Base-by-base conservation (phyloP, 345 rosid genomes). In the Gossypium sturtianum region DNA sequence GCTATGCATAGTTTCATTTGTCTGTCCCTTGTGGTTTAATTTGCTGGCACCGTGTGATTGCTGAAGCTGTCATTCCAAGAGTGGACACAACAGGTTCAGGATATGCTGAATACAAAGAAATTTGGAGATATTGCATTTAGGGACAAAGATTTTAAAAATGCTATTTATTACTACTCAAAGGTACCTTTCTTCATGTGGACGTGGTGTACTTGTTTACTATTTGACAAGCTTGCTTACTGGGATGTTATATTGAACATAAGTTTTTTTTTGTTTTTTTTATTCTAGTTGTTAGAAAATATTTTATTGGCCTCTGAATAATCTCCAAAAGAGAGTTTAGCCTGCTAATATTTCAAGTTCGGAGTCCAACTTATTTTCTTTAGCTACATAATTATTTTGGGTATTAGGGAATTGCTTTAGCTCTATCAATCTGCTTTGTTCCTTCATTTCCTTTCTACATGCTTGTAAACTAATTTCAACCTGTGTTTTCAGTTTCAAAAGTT, bases 81-180 rank as follows among this genome's bases (percentile, higher is more conserved):
- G 78, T 94, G 98, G 98, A 94, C 99, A 2, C 95, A 93, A 67
- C 96, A 93, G 86, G 98, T 94, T 78, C 98, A 91, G 78, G 98
- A 94, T 76, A 92, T 92, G 90, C 74, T 94, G 80, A 92, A 91
- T 45, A 92, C 92, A n/a, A 92, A 92, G 75, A 94, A 94, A 84
- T 84, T 87, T 43, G 98, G 98, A 34, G 98, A 94, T 71, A 86
- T 89, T 78, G 97, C 98, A 60, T 94, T 94, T 74, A 78, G 96
- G 78, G 98, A 94, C 82, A 91, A 94, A 75, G 97, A 94, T 82
- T 94, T 92, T 83, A 94, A 92, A 83, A 92, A 85, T 75, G 93
- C 98, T 9, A 79, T 91, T 6, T 97, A 94, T 45, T 89, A 84
- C 80, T 94, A 94, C 81, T 87, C 98, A 47, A 93, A 94, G 96